Base-by-base conservation (phyloP, 1,284 basidiomycete genomes). In the Cutaneotrichosporon dermatis region DNA sequence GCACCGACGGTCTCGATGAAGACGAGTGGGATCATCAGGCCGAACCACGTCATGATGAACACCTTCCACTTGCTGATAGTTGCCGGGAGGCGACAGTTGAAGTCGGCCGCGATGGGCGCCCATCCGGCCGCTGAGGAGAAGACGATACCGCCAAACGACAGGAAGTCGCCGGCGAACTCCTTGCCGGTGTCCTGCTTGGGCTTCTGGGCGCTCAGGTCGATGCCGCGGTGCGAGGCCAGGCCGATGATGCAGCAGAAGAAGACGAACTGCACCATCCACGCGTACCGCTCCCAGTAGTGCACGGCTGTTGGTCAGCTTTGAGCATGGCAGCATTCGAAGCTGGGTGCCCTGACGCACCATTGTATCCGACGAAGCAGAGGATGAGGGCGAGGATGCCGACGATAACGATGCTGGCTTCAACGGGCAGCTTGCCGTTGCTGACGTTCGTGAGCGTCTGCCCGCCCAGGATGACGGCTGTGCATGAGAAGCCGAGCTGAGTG, bases 201-300 rank as follows among this genome's bases (percentile, higher is more conserved):
- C 37, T 79, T 79, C 59, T 84, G 82, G 25, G 25, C 25, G 25
- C 25, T 25, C 25, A 0, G 81, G 39, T 84, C 79, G 57, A 80
- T 82, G 1, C 84, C 81, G 0, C 82, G 83, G 11, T 80, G 77
- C 13, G 80, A 79, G 1, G 83, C 84, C 2, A 86, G 72, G 13
- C 83, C 86, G 49, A 74, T 72, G 55, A 81, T 73, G 66, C 84
- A 82, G 61, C 81, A 75, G 79, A 84, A 84, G 67, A 85, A 80
- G 68, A 85, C 75, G 57, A 83, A 74, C 39, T 82, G 80, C 34
- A 82, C 72, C 9, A 84, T 80, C 86, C 86, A 88, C 7, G 84
- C 82, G 61, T 83, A 86, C 11, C 84, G 80, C 64, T 87, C 85
- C 68, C 84, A 86, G 57, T 79, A 67, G 67, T 85, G 84, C 10